A percentile compares a stretch with the other conserved stretches of the same genome.
Conservation (phyloP, 495 filamentous ascomycete genomes). For the Melanomma pulvis-pyrius region DNA sequence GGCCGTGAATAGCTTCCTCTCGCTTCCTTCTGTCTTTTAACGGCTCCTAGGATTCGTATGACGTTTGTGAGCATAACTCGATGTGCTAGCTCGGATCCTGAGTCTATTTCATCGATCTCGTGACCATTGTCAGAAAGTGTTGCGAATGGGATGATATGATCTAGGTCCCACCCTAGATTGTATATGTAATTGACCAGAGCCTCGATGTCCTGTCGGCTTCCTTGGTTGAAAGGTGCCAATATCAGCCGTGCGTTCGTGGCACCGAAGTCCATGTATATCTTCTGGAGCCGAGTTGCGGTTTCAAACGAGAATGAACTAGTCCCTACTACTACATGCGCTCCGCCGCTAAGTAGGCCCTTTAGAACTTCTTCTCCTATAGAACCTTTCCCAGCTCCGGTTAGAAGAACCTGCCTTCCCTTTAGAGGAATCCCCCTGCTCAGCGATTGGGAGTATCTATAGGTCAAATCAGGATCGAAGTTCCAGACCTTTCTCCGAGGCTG, state of each 20-base stretch:
- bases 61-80: constrained; percentile 22
- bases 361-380: neutral
- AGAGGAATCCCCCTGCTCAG: neutral
- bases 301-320: neutral
- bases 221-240: neutral
- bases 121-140: constrained; percentile 36
- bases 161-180: constrained; percentile 34
- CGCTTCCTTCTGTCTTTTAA: constrained; percentile 10
- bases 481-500: neutral
- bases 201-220: constrained; percentile 40
- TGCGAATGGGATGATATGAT: constrained; percentile 41
- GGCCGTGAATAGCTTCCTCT: constrained; percentile 18
- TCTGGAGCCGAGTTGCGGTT: neutral
- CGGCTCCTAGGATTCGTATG: constrained; percentile 14
- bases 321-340: neutral
- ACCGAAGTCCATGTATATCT: neutral
- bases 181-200: constrained; percentile 36
- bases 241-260: neutral
- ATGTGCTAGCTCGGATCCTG: constrained; percentile 14
- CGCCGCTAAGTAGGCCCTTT: neutral
- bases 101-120: constrained; percentile 38
- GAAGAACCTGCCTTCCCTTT: neutral
- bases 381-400: neutral
- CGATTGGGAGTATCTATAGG: neutral
- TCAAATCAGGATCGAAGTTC: neutral